phyloP scores from a whole-genome alignment of 768 basidiomycete genomes.

The Mycena indigotica region DNA sequence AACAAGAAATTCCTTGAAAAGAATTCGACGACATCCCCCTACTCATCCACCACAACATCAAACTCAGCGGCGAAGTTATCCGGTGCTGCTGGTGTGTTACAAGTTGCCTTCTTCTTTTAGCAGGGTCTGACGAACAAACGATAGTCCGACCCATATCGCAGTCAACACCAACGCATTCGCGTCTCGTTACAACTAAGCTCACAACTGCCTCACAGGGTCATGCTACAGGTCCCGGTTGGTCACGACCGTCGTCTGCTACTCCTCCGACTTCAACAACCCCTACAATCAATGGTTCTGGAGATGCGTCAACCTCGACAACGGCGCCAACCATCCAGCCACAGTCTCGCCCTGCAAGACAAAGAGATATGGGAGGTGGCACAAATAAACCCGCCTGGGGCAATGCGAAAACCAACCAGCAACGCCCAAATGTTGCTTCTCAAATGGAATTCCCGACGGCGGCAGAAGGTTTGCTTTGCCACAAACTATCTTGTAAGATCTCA shows the following conservation, averaged over 20 bases:
- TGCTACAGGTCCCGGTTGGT: conserved; percentile 71
- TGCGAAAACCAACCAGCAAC: conserved; percentile 43
- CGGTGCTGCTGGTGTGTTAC: conserved; percentile 52
- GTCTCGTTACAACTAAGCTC: conserved; percentile 84
- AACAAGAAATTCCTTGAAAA: conserved; percentile 97
- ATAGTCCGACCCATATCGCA: conserved; percentile 62
- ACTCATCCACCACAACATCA: conserved; percentile 45
- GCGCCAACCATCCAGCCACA: conserved; percentile 9
- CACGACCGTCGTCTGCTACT: conserved; percentile 73
- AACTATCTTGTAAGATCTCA: conserved; percentile 56
- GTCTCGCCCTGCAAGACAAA: conserved; percentile 9
- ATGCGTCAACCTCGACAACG: conserved; percentile 14
- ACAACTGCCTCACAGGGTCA: conserved; percentile 66
- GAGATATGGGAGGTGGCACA: conserved; percentile 24
- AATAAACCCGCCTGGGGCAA: conserved; percentile 76
- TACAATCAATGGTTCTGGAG: conserved; percentile 42
- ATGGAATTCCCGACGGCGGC: conserved; percentile 96
- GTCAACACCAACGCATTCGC: conserved; percentile 64
- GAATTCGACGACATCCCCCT: conserved; percentile 61
- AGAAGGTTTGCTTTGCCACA: conserved; percentile 68
- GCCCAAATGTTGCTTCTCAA: conserved; percentile 45
- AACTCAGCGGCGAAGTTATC: conserved; percentile 52
- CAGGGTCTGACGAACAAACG: conserved; percentile 21
- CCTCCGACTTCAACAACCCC: conserved; percentile 67
- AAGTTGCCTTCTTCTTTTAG: conserved; percentile 9